phyloP scores from a whole-genome alignment of 148 eudicot species.

The Fagopyrum homotropicum region DNA sequence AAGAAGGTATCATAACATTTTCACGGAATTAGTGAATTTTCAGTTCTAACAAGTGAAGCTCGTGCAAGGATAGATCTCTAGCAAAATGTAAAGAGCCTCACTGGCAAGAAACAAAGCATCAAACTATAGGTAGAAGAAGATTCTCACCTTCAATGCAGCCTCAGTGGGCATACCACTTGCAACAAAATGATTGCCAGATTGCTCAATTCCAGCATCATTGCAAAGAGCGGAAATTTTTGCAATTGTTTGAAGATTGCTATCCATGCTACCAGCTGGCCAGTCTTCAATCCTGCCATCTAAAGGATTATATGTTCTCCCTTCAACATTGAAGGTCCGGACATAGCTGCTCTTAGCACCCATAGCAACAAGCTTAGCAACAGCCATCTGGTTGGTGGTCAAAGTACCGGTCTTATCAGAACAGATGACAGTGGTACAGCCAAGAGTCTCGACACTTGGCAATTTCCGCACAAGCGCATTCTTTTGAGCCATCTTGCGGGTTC shows the following conservation, averaged over 20 bases:
- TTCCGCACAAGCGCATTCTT: slow-evolving; percentile 49
- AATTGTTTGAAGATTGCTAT: slow-evolving; percentile 32
- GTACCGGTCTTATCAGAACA: slow-evolving; percentile 51
- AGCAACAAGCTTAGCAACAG: slow-evolving; percentile 41
- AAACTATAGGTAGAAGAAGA: not conserved
- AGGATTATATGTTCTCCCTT: slow-evolving; percentile 40
- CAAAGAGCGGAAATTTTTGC: slow-evolving; percentile 39
- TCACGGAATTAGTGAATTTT: not conserved
- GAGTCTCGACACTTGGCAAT: slow-evolving; percentile 48
- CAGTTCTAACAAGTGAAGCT: not conserved
- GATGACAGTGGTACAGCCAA: slow-evolving; percentile 49
- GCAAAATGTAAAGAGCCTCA: not conserved
- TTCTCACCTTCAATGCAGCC: slow-evolving; percentile 43
- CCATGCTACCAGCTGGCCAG: slow-evolving; percentile 29
- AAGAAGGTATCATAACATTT: not conserved
- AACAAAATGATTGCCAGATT: slow-evolving; percentile 31
- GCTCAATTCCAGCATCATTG: slow-evolving; percentile 39
- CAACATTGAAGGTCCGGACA: slow-evolving; percentile 29
- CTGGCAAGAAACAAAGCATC: not conserved
- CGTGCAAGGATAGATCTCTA: not conserved
- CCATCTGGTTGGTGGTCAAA: slow-evolving; percentile 48
- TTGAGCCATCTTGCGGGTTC: slow-evolving; percentile 50
- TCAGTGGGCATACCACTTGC: slow-evolving; percentile 52
- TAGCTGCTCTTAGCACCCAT: slow-evolving; percentile 20
- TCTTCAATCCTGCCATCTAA: slow-evolving; percentile 33